Conservation (phyloP, 768 basidiomycete genomes). For the Hebeloma cylindrosporum region DNA sequence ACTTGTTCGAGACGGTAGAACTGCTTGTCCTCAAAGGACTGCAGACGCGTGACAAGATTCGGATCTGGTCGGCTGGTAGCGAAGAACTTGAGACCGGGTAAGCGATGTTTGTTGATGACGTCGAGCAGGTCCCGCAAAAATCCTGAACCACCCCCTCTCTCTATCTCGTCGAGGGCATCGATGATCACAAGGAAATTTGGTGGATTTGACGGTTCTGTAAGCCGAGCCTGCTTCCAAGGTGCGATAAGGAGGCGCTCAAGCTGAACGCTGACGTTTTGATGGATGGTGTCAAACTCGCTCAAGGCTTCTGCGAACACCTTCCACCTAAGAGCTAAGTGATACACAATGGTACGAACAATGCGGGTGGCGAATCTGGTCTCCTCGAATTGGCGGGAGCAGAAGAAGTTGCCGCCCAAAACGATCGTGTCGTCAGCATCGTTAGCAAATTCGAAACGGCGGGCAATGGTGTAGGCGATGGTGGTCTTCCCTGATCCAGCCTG, state of each 20-base stretch:
- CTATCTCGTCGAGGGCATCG: constrained; percentile 27
- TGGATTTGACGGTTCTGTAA: constrained; percentile 1
- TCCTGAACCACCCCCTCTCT: no score
- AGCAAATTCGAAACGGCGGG: constrained; percentile 13
- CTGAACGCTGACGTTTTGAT: constrained; percentile 11
- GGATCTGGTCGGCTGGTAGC: constrained; percentile 17
- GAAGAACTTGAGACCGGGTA: constrained; percentile 17
- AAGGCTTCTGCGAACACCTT: constrained; percentile 21
- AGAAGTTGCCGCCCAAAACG: constrained; percentile 27
- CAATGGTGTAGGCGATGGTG: constrained; percentile 28
- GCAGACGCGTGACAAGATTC: constrained; percentile 1
- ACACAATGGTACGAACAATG: constrained; percentile 26
- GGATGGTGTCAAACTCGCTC: constrained; percentile 6
- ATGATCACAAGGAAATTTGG: constrained; percentile 19
- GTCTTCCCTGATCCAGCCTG: constrained; percentile 24
- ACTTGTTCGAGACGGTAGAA: constrained; percentile 16
- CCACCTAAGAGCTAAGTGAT: constrained; percentile 24
- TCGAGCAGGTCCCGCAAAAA: no score
- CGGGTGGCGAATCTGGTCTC: constrained; percentile 15
- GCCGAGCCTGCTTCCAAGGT: constrained; percentile 14
- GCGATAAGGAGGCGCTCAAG: constrained; percentile 13
- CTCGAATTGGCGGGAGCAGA: constrained; percentile 27
- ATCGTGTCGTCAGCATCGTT: constrained; percentile 8
- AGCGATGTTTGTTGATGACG: not conserved
- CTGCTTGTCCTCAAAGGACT: constrained; percentile 3